These are phyloP conservation scores for Henckelia pumila DNA, from an alignment of 257 asterid genomes.

Conservation along the genomic window DNA sequence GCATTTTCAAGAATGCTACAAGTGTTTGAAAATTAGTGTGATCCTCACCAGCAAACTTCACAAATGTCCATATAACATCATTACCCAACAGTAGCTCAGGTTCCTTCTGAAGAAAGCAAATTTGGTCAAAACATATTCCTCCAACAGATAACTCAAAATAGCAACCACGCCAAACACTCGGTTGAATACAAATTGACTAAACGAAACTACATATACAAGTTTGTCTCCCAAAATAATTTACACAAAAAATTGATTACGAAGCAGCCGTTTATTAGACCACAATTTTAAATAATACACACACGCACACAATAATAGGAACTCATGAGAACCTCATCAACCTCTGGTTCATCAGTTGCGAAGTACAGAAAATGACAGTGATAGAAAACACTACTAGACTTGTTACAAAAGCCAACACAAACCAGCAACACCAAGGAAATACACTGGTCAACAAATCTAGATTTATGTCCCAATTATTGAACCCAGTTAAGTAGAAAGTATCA, in stretches of 20 bases:
- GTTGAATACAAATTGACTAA: no score
- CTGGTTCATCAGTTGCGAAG: not conserved
- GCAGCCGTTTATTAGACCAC: not conserved
- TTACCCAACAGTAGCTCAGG: conserved; percentile 88
- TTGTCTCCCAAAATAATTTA: not conserved
- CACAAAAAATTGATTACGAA: not conserved
- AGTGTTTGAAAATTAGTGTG: conserved; percentile 87
- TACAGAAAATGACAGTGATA: not conserved
- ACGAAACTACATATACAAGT: no score
- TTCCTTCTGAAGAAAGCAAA: conserved; percentile 59
- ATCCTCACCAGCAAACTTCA: conserved; percentile 94
- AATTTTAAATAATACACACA: not conserved
- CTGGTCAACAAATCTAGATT: no score
- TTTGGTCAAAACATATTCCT: conserved; percentile 13
- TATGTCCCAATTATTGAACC: no score
- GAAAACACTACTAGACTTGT: not conserved
- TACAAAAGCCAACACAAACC: not conserved
- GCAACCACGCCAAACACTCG: not conserved
- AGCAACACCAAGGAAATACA: not conserved
- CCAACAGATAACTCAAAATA: not conserved
- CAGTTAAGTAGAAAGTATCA: no score
- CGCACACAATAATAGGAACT: not conserved
- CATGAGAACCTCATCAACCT: not conserved
- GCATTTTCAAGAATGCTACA: conserved; percentile 90
- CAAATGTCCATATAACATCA: conserved; percentile 95